These are phyloP conservation scores for Leccinum broughii DNA, from an alignment of 768 basidiomycete species.

Conservation along the genomic window DNA sequence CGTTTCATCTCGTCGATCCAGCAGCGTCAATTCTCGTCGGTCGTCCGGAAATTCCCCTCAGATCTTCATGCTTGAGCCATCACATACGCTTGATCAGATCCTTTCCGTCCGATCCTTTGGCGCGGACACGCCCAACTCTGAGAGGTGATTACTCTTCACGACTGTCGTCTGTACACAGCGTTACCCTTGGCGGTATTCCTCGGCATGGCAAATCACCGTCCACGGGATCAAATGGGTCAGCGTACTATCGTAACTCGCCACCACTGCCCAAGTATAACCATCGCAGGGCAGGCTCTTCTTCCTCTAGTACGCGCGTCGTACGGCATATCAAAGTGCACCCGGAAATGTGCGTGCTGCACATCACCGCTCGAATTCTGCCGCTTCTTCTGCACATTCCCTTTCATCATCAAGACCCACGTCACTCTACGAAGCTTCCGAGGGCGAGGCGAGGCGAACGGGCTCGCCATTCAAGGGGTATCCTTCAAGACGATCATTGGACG, in stretches of 20 bases:
- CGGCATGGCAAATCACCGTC: constrained; percentile 77
- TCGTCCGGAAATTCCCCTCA: constrained; percentile 57
- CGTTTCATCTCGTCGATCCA: constrained; percentile 81
- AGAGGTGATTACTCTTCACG: constrained; percentile 79
- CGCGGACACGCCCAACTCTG: constrained; percentile 85
- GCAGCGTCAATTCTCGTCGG: constrained; percentile 86
- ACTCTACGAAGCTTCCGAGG: constrained; percentile 73
- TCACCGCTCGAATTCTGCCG: constrained; percentile 69
- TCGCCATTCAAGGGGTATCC: constrained; percentile 59
- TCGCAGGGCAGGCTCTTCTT: constrained; percentile 75
- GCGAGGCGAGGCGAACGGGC: constrained; percentile 58
- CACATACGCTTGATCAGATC: constrained; percentile 46
- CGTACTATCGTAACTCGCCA: constrained; percentile 64
- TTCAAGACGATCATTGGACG: constrained; percentile 52
- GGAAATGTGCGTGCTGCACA: constrained; percentile 48
- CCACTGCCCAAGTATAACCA: constrained; percentile 77
- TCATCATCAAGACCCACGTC: constrained; percentile 77
- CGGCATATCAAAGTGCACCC: constrained; percentile 53
- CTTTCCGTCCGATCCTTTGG: constrained; percentile 72
- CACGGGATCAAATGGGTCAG: constrained; percentile 72
- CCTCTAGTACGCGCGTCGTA: constrained; percentile 73
- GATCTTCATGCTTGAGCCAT: constrained; percentile 54
- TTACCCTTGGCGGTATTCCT: constrained; percentile 50
- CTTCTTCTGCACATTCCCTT: constrained; percentile 77
- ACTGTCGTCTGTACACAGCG: constrained; percentile 84